Evolutionary conservation across 306 rosid species (phyloP), one percentile per base, ranked within the genome.

Genomic region (Prunus campanulata): DNA sequence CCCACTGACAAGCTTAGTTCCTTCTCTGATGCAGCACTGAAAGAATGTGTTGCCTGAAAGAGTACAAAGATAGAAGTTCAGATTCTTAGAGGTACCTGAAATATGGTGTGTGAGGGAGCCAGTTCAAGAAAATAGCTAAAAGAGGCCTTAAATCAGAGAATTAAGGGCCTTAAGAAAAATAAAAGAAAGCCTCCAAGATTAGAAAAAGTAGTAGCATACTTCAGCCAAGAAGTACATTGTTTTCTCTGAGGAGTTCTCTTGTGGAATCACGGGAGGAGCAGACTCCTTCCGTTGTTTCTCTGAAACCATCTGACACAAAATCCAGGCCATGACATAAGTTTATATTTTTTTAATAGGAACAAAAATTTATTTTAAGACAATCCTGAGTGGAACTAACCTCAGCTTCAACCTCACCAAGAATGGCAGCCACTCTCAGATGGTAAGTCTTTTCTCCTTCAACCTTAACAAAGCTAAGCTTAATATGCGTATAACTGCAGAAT

Each of bases 231-330:
- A 89, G 87, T 88, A 95, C 82, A 86, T 84, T 20, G 93, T 89
- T 83, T 95, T 92, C 86, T 56, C 87, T 5, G 92, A 72, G 85
- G 85, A 83, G 66, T 85, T 92, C 69, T 88, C 92, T 16, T 87
- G 70, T 19, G 87, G 77, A 80, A 81, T 79, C 72, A 88, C 69
- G 46, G 99, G 99, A 81, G 97, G 99, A 72, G 96, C 99, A 49
- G 99, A 95, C 78, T 92, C 97, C 86, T 92, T 95, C 85, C 91
- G 88, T 82, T 95, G 99, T 84, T 93, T 95, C 81, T 95, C 99
- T 48, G 96, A 81, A 81, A 95, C 97, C 87, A 95, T 84, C 99
- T 92, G 93, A 81, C 55, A 74, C 68, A 83, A 77, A 77, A 59
- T 61, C 74, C 82, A 82, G 74, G 63, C 46, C 52, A 71, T 67